Conservation (phyloP, 1,139 yeast species). For the Suhomyces kunorum region DNA sequence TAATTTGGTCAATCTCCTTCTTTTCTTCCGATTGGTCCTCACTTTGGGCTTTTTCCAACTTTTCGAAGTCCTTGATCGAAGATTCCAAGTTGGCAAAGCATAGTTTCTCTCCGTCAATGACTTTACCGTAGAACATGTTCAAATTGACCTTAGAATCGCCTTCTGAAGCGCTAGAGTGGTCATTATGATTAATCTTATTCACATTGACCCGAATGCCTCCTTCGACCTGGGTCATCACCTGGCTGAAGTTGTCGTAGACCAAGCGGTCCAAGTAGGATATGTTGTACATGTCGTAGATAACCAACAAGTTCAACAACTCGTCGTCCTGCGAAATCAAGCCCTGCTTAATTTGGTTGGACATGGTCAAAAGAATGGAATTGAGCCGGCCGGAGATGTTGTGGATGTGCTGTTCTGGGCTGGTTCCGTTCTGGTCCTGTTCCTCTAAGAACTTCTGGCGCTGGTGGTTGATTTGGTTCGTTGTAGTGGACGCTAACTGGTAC, state of each 20-base stretch:
- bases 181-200: constrained; percentile 52
- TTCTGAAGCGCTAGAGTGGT: constrained; percentile 9
- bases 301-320: constrained; percentile 43
- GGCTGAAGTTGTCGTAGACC: constrained; percentile 68
- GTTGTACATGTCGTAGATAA: constrained; percentile 82
- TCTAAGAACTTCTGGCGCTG: constrained; percentile 42
- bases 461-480: constrained; percentile 46
- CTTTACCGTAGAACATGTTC: constrained; percentile 73
- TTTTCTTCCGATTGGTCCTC: constrained; percentile 26
- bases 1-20: constrained; percentile 24
- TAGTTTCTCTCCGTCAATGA: constrained; percentile 85
- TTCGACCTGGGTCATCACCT: constrained; percentile 90
- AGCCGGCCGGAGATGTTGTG: constrained; percentile 34
- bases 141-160: constrained; percentile 46
- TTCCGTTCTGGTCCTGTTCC: constrained; percentile 20
- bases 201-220: constrained; percentile 73
- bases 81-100: constrained; percentile 85
- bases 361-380: constrained; percentile 38
- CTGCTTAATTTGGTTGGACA: constrained; percentile 44
- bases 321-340: constrained; percentile 77
- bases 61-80: constrained; percentile 52
- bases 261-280: constrained; percentile 64
- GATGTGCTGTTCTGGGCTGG: constrained; percentile 31
- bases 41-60: constrained; percentile 28
- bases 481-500: constrained; percentile 44